A percentile compares a stretch with the other conserved stretches of the same genome.
phyloP scores from a whole-genome alignment of 345 rosid genomes.

The Populus pruinosa region DNA sequence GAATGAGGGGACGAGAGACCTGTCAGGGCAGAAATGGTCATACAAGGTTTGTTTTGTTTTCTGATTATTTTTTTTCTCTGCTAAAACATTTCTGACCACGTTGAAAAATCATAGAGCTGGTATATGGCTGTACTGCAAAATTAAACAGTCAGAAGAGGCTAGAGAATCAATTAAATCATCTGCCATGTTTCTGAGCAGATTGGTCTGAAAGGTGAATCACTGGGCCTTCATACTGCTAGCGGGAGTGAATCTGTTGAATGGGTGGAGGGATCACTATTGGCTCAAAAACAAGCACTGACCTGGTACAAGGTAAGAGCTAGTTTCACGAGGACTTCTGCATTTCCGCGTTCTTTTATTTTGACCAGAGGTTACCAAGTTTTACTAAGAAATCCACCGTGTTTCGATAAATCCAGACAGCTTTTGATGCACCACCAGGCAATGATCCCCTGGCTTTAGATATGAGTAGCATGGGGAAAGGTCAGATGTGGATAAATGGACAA shows the following conservation, averaged over 20 bases:
- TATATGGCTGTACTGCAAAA: no score
- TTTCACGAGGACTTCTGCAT: not conserved
- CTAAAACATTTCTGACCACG: no score
- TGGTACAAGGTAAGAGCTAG: constrained; percentile 29
- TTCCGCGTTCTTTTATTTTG: not conserved
- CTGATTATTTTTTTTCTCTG: not conserved
- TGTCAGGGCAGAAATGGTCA: constrained; percentile 30
- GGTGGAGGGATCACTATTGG: constrained; percentile 15
- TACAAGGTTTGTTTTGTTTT: constrained; percentile 27
- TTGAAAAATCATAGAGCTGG: no score
- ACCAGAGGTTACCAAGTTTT: not conserved
- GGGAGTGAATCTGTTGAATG: constrained; percentile 35
- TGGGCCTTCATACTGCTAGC: constrained; percentile 18
- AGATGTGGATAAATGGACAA: constrained; percentile 80
- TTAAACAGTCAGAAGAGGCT: not conserved
- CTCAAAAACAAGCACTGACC: constrained; percentile 25
- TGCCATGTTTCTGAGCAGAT: constrained; percentile 17
- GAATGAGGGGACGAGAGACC: constrained; percentile 25
- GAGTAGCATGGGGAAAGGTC: constrained; percentile 45
- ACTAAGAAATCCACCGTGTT: not conserved
- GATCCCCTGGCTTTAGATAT: constrained; percentile 85
- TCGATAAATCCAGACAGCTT: constrained; percentile 47
- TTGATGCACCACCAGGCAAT: constrained; percentile 55
- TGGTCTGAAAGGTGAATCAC: constrained; percentile 31
- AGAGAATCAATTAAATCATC: not conserved